Conservation (phyloP, 768 basidiomycete species). For the Cystofilobasidium ferigula region DNA sequence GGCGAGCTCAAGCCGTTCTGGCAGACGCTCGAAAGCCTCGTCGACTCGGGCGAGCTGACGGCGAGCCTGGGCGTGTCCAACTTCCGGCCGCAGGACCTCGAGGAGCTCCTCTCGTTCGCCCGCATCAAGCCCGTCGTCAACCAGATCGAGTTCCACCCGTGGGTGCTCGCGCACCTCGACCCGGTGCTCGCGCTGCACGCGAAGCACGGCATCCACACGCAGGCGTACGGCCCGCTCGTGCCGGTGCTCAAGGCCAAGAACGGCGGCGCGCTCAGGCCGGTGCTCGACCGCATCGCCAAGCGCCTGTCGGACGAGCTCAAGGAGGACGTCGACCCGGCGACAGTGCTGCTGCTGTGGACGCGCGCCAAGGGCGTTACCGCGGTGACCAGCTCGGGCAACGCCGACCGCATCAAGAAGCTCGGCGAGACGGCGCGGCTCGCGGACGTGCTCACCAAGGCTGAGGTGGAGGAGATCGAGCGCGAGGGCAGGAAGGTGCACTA, state of each 20-base stretch:
- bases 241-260: slow-evolving; percentile 31
- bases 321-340: slow-evolving; percentile 30
- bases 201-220: slow-evolving; percentile 33
- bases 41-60: slow-evolving; percentile 33
- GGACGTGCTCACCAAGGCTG: slow-evolving; percentile 32
- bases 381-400: slow-evolving; percentile 31
- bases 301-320: slow-evolving; percentile 29
- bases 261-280: slow-evolving; percentile 30
- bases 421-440: slow-evolving; percentile 28
- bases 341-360: slow-evolving; percentile 35
- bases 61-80: slow-evolving; percentile 35
- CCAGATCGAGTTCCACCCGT: slow-evolving; percentile 41
- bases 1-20: slow-evolving; percentile 28
- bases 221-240: slow-evolving; percentile 32
- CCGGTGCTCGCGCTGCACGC: slow-evolving; percentile 33
- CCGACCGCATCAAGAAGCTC: slow-evolving; percentile 30
- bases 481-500: slow-evolving; percentile 34
- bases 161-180: slow-evolving; percentile 30
- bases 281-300: slow-evolving; percentile 32
- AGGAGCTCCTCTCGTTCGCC: slow-evolving; percentile 32
- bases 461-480: slow-evolving; percentile 37
- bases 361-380: slow-evolving; percentile 31
- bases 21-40: slow-evolving; percentile 6
- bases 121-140: slow-evolving; percentile 37
- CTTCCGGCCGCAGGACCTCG: slow-evolving; percentile 37